A percentile compares a stretch with the other conserved stretches of the same genome.
Evolutionary conservation across 176 grass and related monocot genomes (phyloP).

Genomic region (Zoysia japonica): DNA sequence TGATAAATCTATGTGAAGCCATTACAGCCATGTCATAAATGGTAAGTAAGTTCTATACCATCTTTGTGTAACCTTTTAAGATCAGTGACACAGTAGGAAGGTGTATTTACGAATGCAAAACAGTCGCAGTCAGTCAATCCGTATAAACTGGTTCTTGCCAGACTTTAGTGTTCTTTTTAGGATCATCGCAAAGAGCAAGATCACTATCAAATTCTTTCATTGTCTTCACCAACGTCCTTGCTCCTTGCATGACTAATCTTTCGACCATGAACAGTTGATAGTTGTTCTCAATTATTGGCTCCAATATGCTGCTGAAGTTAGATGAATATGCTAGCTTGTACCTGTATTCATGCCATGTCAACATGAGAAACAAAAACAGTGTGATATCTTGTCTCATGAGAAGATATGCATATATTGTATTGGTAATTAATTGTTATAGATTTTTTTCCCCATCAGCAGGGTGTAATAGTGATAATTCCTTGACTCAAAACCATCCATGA

Average conservation of each 20-base stretch:
- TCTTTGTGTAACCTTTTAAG: slow-evolving; percentile 13
- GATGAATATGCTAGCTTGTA: slow-evolving; percentile 82
- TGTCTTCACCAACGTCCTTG: slow-evolving; percentile 84
- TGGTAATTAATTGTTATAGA: neutral
- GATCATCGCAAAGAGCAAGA: slow-evolving; percentile 78
- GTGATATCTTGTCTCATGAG: slow-evolving; percentile 8
- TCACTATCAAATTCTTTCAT: slow-evolving; percentile 85
- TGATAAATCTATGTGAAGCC: slow-evolving; percentile 21
- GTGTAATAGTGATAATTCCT: neutral
- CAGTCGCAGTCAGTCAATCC: slow-evolving; percentile 39
- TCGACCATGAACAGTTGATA: slow-evolving; percentile 94
- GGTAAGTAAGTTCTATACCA: slow-evolving; percentile 23
- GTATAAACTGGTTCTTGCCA: slow-evolving; percentile 90
- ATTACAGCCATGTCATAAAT: slow-evolving; percentile 12
- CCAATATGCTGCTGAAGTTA: slow-evolving; percentile 81
- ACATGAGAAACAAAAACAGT: slow-evolving; percentile 21
- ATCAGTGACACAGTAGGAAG: slow-evolving; percentile 15
- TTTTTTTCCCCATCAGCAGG: neutral
- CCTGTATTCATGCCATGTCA: slow-evolving; percentile 41
- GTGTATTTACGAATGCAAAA: neutral
- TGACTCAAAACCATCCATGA: slow-evolving; percentile 13
- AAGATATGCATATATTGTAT: slow-evolving; percentile 10
- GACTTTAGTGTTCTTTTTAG: slow-evolving; percentile 81
- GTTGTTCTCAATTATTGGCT: slow-evolving; percentile 72
- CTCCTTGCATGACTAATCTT: slow-evolving; percentile 84